Evolutionary conservation across 2,329 filamentous ascomycete genomes (phyloP), one percentile per base, ranked within the genome.

Genomic region (Lasiodiplodia sp.): DNA sequence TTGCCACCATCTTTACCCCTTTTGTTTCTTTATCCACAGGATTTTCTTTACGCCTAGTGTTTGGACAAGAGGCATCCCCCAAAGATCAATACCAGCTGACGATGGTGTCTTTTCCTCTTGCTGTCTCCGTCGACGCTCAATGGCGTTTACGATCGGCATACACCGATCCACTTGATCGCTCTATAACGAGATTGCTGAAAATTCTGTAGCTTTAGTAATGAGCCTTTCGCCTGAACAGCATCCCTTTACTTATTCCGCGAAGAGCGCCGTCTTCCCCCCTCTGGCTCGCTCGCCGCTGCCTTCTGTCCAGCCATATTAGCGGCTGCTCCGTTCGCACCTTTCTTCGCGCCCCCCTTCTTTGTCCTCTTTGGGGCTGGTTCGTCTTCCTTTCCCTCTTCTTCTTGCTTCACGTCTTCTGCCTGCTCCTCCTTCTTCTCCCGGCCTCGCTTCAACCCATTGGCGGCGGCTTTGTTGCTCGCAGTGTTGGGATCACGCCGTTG

Each of bases 401-500:
- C 63, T 12, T 70, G 64, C 52, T 47, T 38, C 47, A 12, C 55
- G 25, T 49, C 62, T 1, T 70, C n/a, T 8, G 55, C 58, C 21
- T 47, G 44, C n/a, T 71, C 57, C n/a, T 58, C 18, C 60, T 56
- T 65, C 56, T 47, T 56, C 40, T 40, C 58, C 47, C 63, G 63
- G 16, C 51, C 21, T 10, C 63, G 51, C 51, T 66, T 66, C 14
- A 51, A 57, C 1, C 38, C 62, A 47, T 67, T 58, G 18, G 10
- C 16, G 14, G 53, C 11, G 21, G 28, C 21, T 1, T 49, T 55
- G 21, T 55, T 51, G 25, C 34, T 38, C 28, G 21, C 34, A 23
- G 34, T 16, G 14, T 34, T 40, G n/a, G 44, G 31, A 7, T 34
- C 49, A 23, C 34, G 56, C 71, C 77, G 77, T 25, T 71, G 71